Evolutionary conservation across 805 yeast species (phyloP).

Genomic region (Blastobotrys mokoenaii): DNA sequence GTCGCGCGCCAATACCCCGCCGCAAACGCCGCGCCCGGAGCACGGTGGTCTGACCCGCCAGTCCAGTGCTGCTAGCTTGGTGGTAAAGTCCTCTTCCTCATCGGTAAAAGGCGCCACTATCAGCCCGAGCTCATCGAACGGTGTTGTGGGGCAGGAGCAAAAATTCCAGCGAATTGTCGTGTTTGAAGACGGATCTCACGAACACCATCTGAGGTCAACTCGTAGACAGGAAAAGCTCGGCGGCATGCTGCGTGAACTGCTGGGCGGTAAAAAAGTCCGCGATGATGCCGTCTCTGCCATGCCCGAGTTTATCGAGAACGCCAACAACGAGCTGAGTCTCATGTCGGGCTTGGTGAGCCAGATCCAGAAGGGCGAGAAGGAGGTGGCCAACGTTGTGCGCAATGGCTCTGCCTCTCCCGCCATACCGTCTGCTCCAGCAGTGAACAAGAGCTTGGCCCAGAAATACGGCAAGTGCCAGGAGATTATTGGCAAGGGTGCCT

Average conservation of each 20-base stretch:
- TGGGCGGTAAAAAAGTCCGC: constrained; percentile 36
- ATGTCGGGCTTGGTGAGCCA: constrained; percentile 28
- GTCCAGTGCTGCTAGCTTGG: background rate
- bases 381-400: constrained; percentile 24
- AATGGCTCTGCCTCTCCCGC: constrained; percentile 15
- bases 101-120: background rate
- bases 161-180: constrained; percentile 16
- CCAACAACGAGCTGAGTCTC: constrained; percentile 20
- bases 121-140: constrained; percentile 4
- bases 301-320: constrained; percentile 16
- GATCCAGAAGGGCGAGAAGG: constrained; percentile 29
- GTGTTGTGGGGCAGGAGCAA: too few relatives aligned
- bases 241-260: constrained; percentile 44
- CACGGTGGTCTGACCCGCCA: background rate
- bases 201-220: constrained; percentile 68
- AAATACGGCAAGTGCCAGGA: constrained; percentile 90
- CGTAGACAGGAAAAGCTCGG: constrained; percentile 36
- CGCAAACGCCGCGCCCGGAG: constrained; percentile 1
- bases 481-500: constrained; percentile 85
- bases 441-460: constrained; percentile 61
- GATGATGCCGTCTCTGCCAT: constrained; percentile 23
- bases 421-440: background rate
- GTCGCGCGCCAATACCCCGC: constrained; percentile 2
- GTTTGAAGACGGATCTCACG: constrained; percentile 57
- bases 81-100: background rate